These are phyloP conservation scores for Trichoderma simmonsii DNA, from an alignment of 2,329 filamentous ascomycete genomes.

Conservation along the genomic window DNA sequence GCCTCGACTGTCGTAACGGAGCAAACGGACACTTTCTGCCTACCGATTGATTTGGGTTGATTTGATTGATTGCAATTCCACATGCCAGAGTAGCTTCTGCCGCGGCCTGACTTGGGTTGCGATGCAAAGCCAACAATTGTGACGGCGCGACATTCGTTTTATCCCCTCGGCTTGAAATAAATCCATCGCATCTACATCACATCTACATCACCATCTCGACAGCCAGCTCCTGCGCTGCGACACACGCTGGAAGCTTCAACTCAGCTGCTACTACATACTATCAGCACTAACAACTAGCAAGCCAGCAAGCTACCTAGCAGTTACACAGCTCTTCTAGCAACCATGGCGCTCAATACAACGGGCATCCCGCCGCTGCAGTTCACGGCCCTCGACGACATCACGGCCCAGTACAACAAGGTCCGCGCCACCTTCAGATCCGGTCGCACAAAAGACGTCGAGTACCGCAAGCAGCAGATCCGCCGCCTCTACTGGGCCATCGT, in stretches of 20 bases:
- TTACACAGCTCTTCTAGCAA: background rate
- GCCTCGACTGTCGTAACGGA: background rate
- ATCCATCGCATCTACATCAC: background rate
- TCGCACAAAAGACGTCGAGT: conserved; percentile 79
- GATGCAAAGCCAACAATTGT: background rate
- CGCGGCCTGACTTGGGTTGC: background rate
- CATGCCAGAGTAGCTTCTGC: background rate
- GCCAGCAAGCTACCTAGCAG: background rate
- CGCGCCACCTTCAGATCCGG: conserved; percentile 71
- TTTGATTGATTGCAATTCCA: background rate
- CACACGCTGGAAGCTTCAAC: background rate
- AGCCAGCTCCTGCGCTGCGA: background rate
- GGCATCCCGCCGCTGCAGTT: conserved; percentile 50
- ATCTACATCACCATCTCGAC: background rate
- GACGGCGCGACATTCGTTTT: background rate
- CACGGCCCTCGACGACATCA: conserved; percentile 66
- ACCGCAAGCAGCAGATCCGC: conserved; percentile 79
- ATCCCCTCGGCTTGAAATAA: background rate
- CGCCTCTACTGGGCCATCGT: conserved; percentile 92
- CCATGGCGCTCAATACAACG: conserved; percentile 40
- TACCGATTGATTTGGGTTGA: background rate
- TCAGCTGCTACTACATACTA: background rate
- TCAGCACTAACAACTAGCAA: background rate
- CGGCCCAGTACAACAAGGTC: conserved; percentile 55
- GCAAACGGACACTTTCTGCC: background rate